Evolutionary conservation across 768 basidiomycete species (phyloP), one percentile per base, ranked within the genome.

Genomic region (Phylloporus sp.): DNA sequence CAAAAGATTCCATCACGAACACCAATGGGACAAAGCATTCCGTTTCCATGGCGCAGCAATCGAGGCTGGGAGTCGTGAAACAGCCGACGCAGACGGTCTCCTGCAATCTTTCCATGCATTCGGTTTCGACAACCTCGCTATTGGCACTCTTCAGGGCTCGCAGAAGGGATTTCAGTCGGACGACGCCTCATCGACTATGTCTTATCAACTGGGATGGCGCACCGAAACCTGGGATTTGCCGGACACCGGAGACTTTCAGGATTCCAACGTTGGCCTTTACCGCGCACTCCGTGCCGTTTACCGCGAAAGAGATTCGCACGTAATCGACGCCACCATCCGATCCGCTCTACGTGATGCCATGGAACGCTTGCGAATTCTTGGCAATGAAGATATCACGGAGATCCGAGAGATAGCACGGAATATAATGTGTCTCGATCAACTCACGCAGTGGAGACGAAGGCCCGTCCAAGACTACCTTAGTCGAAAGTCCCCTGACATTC

Each of bases 191-290:
- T 68, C 78, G 0, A 69, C 72, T 35, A 75, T 88, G 71, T 78
- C 72, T 27, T 93, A 91, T 64, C 77, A 81, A 32, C 72, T 97
- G 1, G 96, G 88, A 14, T 98, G 96, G 96, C 77, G 94, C 37
- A 95, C 93, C 0, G 90, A 87, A 50, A 85, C 83, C 2, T 99
- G 96, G 96, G 94, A 98, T 65, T 70, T 99, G 21, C 94, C 94
- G 1, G 79, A 87, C 39, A 71, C 72, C 0, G 53, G 67, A 9
- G 65, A 66, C 2, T 65, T 71, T 43, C 67, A 68, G 20, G 70
- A 70, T 22, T 64, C 80, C 9, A 80, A 79, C 20, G 73, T 77
- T 13, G 68, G 82, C 2, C 69, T 97, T 5, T 99, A 95, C 64
- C 72, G 76, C 26, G 82, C 89, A 4, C 71, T 99, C 27, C 80